Base-by-base conservation (phyloP, 257 asterid genomes). In the Mentha longifolia region DNA sequence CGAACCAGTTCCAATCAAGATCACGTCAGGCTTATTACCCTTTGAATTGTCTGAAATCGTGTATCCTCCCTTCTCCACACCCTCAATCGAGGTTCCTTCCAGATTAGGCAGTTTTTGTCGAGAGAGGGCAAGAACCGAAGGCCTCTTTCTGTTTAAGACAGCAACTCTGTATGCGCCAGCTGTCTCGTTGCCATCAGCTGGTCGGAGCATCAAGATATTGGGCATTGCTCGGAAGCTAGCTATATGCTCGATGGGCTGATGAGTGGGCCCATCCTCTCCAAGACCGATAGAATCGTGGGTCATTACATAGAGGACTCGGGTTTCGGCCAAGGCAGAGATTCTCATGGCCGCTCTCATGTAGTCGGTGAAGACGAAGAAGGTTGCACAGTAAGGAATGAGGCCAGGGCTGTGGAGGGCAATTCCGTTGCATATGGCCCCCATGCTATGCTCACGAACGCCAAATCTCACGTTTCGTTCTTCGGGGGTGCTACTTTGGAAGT, bases 321-420 rank as follows among this genome's bases (percentile, higher is more conserved):
- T 88, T 70, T 87, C 82, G 16, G 65, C 77, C 83, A 92, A 69
- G 67, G 97, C 97, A 4, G 97, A 89, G 77, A 92, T 77, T 42
- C 97, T 80, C 41, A 89, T 89, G 87, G 97, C 97, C 12, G 88
- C 95, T 79, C 97, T 85, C 97, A 89, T 89, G 87, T 91, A 91
- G 79, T 91, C 97, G 0, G 96, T 89, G 91, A 91, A 91, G 56
- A 91, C 96, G 49, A 92, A 86, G 86, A 89, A 92, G 55, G 97
- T 92, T 33, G 95, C 96, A 69, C 96, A 87, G 76, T 87, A 92
- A 15, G 98, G 98, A 65, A 89, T 78, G 47, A 88, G 76, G 52
- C 96, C 96, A 37, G 89, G 89, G 85, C 94, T 78, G 85, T 92
- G 98, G 63, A 71, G 88, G 65, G 90, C 87, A 3, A 92, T 87